Evolutionary conservation across 257 asterid genomes (phyloP).

Genomic region (Solanum commersonii): DNA sequence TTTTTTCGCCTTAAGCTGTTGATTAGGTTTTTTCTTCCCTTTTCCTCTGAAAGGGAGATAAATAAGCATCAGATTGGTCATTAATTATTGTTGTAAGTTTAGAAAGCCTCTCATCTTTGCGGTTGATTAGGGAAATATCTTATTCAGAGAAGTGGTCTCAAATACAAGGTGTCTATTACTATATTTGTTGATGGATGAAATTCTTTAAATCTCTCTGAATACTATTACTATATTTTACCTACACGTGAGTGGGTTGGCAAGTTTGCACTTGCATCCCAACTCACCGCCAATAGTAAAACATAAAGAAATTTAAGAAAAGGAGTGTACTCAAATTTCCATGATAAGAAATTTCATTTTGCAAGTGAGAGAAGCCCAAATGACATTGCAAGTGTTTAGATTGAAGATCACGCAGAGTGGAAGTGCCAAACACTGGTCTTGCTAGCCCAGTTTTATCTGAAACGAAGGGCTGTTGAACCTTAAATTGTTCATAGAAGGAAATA

Average conservation of each 20-base stretch:
- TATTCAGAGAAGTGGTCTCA: background rate
- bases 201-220: background rate
- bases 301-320: background rate
- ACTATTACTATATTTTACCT: background rate
- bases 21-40: background rate
- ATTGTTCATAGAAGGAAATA: background rate
- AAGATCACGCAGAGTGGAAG: background rate
- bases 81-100: background rate
- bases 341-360: background rate
- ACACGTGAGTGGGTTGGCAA: background rate
- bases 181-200: background rate
- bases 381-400: background rate
- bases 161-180: background rate
- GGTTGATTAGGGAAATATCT: background rate
- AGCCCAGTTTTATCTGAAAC: background rate
- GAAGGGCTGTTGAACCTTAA: background rate
- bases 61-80: background rate
- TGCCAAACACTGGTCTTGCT: background rate
- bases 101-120: constrained; percentile 1
- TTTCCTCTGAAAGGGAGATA: background rate
- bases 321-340: background rate
- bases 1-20: background rate
- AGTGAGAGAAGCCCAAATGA: background rate
- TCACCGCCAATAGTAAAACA: background rate
- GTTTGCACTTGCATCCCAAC: background rate